Percentiles rank a stretch among this genome's conserved stretches.
phyloP scores from a whole-genome alignment of 2,329 filamentous ascomycete species.

The Nannizzia gypsea region DNA sequence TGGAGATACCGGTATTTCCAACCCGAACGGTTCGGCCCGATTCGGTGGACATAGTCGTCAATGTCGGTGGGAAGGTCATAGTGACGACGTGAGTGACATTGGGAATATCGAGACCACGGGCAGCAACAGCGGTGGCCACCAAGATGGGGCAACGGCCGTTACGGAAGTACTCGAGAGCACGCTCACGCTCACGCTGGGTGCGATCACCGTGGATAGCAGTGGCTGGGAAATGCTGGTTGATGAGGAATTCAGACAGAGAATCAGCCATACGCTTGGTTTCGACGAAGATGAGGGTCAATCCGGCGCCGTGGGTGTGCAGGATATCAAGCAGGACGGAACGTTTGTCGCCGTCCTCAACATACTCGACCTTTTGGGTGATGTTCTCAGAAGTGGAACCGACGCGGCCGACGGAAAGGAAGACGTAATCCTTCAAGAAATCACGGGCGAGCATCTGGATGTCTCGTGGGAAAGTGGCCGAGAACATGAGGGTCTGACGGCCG shows the following conservation, averaged over 20 bases:
- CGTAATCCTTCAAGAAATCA: conserved; percentile 98
- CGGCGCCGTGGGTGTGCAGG: conserved; percentile 68
- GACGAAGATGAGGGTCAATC: conserved; percentile 92
- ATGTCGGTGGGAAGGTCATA: conserved; percentile 99
- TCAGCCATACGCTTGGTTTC: conserved; percentile 99
- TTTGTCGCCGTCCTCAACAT: conserved; percentile 94
- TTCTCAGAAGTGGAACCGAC: conserved; percentile 99
- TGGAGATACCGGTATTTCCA: conserved; percentile 95
- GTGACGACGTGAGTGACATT: conserved; percentile 95
- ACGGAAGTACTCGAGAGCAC: conserved; percentile 93
- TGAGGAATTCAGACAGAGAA: conserved; percentile 91
- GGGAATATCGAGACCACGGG: conserved; percentile 81
- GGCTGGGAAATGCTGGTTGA: conserved; percentile 96
- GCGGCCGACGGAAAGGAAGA: conserved; percentile 97
- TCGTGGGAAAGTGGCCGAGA: conserved; percentile 96
- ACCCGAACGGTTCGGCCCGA: conserved; percentile 99
- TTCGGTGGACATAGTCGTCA: conserved; percentile 97
- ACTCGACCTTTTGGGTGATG: conserved; percentile 98
- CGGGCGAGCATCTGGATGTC: conserved; percentile 98
- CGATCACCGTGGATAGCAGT: conserved; percentile 98
- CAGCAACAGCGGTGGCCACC: conserved; percentile 92
- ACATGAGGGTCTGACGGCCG: conserved; percentile 96
- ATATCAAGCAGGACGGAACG: conserved; percentile 95
- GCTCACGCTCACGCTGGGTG: conserved; percentile 97
- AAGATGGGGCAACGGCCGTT: conserved; percentile 91